phyloP scores from a whole-genome alignment of 441 rosid species.

The Pelargonium australe region DNA sequence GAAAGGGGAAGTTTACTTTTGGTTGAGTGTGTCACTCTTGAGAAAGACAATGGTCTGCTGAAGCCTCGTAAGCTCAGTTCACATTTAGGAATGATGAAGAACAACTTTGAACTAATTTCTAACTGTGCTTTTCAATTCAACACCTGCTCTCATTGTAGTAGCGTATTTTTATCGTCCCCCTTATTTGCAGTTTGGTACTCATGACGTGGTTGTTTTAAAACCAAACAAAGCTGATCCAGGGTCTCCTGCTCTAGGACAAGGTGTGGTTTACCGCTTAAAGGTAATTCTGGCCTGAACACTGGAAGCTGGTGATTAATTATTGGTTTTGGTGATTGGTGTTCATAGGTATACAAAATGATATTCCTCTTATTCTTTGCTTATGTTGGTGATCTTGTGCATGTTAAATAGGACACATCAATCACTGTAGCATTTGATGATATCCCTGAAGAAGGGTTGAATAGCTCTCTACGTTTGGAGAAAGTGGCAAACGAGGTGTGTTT shows the following conservation, averaged over 20 bases:
- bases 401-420: conserved; percentile 66
- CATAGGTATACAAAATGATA: conserved; percentile 9
- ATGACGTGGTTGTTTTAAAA: conserved; percentile 84
- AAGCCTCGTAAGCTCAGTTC: conserved; percentile 9
- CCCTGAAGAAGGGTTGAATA: conserved; percentile 81
- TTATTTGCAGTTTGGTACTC: conserved; percentile 63
- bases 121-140: conserved; percentile 7
- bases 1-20: neutral
- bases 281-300: conserved; percentile 29
- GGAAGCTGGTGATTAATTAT: conserved; percentile 4
- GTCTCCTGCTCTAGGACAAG: conserved; percentile 89
- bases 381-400: conserved; percentile 16
- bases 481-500: conserved; percentile 75
- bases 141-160: neutral
- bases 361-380: conserved; percentile 7
- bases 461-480: conserved; percentile 76
- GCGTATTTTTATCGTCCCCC: conserved; percentile 7
- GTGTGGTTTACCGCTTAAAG: conserved; percentile 85
- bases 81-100: conserved; percentile 4
- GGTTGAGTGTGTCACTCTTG: neutral
- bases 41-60: neutral
- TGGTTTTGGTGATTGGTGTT: conserved; percentile 11
- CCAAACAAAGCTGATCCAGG: conserved; percentile 79
- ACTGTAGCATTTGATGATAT: conserved; percentile 84
- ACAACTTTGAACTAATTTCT: neutral